Percentiles rank a stretch among this genome's conserved stretches.
Conservation (phyloP, 768 basidiomycete genomes). For the Podaxis mareebaensis region DNA sequence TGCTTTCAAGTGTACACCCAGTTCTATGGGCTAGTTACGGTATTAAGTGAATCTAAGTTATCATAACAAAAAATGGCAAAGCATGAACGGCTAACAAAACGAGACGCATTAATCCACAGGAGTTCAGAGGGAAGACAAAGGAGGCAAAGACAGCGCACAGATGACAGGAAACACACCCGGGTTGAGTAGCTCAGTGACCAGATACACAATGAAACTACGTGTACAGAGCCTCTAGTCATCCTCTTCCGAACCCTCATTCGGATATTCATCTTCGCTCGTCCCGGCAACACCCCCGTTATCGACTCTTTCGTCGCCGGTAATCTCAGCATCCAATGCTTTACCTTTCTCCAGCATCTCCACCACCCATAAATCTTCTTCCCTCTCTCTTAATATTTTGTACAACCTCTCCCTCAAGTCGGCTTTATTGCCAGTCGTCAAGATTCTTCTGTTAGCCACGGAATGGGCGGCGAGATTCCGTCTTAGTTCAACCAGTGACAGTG, state of each 20-base stretch:
- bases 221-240: too few relatives aligned
- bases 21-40: background rate
- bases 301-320: background rate
- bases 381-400: conserved; percentile 41
- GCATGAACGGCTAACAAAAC: background rate
- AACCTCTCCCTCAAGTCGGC: conserved; percentile 52
- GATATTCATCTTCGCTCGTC: background rate
- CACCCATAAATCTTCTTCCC: conserved; percentile 53
- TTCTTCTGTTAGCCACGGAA: conserved; percentile 42
- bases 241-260: background rate
- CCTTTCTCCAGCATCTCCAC: conserved; percentile 32
- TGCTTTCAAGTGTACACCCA: background rate
- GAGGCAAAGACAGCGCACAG: background rate
- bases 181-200: background rate
- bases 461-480: conserved; percentile 61
- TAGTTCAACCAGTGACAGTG: conserved; percentile 48
- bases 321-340: background rate
- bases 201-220: too few relatives aligned
- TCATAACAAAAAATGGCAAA: background rate
- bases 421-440: conserved; percentile 47
- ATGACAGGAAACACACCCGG: background rate
- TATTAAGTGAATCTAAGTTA: background rate
- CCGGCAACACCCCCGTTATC: background rate
- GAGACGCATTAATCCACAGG: background rate
- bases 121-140: background rate